Percentiles rank a stretch among this genome's conserved stretches.
phyloP scores from a whole-genome alignment of 345 rosid species.

The Erucastrum elatum region DNA sequence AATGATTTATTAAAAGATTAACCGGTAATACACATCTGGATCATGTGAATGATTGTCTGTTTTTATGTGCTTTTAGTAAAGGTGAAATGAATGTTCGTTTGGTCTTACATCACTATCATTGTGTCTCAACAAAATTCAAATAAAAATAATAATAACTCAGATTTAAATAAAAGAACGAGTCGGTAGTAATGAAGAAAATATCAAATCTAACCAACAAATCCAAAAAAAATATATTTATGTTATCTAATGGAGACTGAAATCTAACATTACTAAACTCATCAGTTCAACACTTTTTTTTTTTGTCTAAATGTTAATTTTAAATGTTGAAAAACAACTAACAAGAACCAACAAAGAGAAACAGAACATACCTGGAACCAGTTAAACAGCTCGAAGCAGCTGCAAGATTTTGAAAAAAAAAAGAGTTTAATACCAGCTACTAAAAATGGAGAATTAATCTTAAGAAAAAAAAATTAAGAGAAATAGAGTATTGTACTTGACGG shows the following conservation, averaged over 20 bases:
- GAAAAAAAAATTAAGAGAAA: too few relatives aligned
- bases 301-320: too few relatives aligned
- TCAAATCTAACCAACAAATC: slow-evolving; percentile 15
- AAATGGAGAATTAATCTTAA: too few relatives aligned
- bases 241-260: neutral
- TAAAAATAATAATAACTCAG: neutral
- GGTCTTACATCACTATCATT: slow-evolving; percentile 32
- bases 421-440: neutral
- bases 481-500: slow-evolving; percentile 25
- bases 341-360: slow-evolving; percentile 5
- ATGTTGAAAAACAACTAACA: neutral
- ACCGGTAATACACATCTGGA: slow-evolving; percentile 9
- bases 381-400: slow-evolving; percentile 37
- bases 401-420: slow-evolving; percentile 6
- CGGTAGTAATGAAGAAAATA: slow-evolving; percentile 27
- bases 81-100: slow-evolving; percentile 11
- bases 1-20: neutral
- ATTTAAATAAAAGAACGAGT: neutral
- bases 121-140: slow-evolving; percentile 4
- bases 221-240: neutral
- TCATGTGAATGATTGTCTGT: slow-evolving; percentile 25
- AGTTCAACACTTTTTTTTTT: neutral
- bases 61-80: neutral
- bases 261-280: neutral
- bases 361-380: slow-evolving; percentile 41